Evolutionary conservation across 2,329 filamentous ascomycete genomes (phyloP).

Genomic region (Cucurbitaria berberidis): DNA sequence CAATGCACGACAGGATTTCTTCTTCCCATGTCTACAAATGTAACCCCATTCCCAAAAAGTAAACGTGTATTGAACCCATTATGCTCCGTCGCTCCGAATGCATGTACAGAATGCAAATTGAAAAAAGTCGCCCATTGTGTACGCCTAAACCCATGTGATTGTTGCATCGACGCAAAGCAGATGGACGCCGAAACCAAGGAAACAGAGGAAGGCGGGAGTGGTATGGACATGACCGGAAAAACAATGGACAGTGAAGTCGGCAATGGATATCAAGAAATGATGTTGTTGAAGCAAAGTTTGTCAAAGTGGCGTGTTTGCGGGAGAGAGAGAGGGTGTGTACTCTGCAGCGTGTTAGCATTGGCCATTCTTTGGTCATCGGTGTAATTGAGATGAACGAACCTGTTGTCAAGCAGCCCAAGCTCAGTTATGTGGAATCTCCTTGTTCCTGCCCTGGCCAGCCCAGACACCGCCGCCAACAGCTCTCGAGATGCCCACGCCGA

Average conservation of each 20-base stretch:
- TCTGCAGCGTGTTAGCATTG: conserved; percentile 3
- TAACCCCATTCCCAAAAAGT: neutral
- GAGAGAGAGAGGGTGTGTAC: conserved; percentile 2
- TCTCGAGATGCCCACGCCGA: conserved; percentile 57
- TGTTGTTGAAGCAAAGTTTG: conserved; percentile 20
- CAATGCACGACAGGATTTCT: neutral
- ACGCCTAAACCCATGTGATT: conserved; percentile 12
- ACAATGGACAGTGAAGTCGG: conserved; percentile 19
- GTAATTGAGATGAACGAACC: neutral
- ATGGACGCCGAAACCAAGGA: conserved; percentile 2
- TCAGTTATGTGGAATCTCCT: conserved; percentile 41
- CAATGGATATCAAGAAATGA: conserved; percentile 28
- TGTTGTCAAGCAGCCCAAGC: conserved; percentile 10
- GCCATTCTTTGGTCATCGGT: neutral
- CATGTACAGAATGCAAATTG: conserved; percentile 11
- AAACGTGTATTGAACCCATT: conserved; percentile 11
- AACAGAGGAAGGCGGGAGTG: conserved; percentile 7
- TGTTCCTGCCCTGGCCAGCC: conserved; percentile 47
- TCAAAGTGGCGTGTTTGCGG: conserved; percentile 13
- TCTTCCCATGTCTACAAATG: neutral
- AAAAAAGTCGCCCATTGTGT: conserved; percentile 1
- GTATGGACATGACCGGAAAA: conserved; percentile 18
- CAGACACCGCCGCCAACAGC: conserved; percentile 58
- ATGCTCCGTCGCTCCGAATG: conserved; percentile 17
- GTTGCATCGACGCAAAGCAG: conserved; percentile 1